Conservation (phyloP, 2,329 filamentous ascomycete genomes). For the Tolypocladium album region DNA sequence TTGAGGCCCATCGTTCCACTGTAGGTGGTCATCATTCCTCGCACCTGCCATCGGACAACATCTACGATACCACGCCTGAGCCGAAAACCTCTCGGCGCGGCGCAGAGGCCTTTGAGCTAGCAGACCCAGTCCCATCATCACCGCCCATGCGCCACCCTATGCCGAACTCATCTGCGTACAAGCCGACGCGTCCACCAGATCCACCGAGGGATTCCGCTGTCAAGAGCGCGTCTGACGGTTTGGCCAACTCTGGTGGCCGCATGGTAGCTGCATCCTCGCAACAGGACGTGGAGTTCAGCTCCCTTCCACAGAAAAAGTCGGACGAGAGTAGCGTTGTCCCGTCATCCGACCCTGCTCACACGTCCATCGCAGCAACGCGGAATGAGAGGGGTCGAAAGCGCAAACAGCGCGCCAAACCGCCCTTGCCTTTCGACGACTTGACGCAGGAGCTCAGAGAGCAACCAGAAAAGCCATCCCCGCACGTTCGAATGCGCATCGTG, state of each 20-base stretch:
- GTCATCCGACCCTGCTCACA: background rate
- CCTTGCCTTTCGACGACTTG: constrained; percentile 19
- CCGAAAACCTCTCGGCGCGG: background rate
- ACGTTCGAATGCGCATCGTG: constrained; percentile 5
- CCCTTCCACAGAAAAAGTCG: background rate
- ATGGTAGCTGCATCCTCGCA: background rate
- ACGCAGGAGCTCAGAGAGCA: constrained; percentile 15
- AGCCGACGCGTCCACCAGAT: background rate
- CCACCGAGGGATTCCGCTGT: background rate
- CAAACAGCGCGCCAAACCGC: constrained; percentile 22
- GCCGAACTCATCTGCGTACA: background rate
- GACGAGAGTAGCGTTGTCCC: background rate
- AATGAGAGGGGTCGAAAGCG: constrained; percentile 8
- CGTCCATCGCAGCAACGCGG: background rate
- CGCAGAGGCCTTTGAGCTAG: background rate
- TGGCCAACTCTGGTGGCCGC: background rate
- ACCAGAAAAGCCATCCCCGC: constrained; percentile 1
- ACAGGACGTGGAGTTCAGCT: background rate
- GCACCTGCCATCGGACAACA: constrained; percentile 15
- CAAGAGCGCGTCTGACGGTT: background rate
- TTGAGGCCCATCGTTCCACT: background rate
- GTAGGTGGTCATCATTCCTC: background rate
- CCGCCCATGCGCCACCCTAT: background rate
- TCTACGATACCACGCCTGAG: constrained; percentile 14
- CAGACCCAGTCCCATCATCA: background rate